Percentiles rank a stretch among this genome's conserved stretches.
phyloP scores from a whole-genome alignment of 1,139 yeast genomes.

The Hansenula lynferdii region DNA sequence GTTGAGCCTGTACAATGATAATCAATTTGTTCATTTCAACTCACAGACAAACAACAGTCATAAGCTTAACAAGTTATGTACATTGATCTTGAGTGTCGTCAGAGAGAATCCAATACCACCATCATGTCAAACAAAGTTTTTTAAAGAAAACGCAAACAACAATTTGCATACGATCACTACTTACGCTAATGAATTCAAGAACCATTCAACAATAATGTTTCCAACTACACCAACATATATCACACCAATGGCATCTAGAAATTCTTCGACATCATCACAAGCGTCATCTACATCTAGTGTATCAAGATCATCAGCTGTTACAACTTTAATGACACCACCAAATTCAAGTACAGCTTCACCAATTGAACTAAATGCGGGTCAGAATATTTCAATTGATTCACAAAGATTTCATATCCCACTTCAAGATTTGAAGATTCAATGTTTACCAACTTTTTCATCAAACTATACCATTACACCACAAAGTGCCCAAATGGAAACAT shows the following conservation, averaged over 20 bases:
- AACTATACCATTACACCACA: not conserved
- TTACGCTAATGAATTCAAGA: slow-evolving; percentile 13
- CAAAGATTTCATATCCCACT: not conserved
- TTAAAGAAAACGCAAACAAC: slow-evolving; percentile 7
- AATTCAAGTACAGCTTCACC: slow-evolving; percentile 23
- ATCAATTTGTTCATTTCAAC: slow-evolving; percentile 5
- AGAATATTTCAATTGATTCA: slow-evolving; percentile 1
- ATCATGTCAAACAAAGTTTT: slow-evolving; percentile 18
- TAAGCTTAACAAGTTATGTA: slow-evolving; percentile 6
- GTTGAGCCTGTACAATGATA: slow-evolving; percentile 9
- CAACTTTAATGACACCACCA: slow-evolving; percentile 20
- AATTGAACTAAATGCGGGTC: slow-evolving; percentile 8
- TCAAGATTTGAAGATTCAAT: slow-evolving; percentile 1
- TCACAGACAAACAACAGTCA: slow-evolving; percentile 3
- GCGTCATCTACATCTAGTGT: too few species aligned
- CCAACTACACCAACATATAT: slow-evolving; percentile 5
- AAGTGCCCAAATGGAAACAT: not conserved
- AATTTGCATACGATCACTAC: slow-evolving; percentile 7
- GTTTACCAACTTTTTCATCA: slow-evolving; percentile 2
- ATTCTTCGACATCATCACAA: slow-evolving; percentile 5
- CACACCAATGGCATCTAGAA: slow-evolving; percentile 5
- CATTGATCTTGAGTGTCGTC: slow-evolving; percentile 7
- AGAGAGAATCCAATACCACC: slow-evolving; percentile 11
- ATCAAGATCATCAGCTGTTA: slow-evolving; percentile 6
- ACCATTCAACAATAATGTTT: slow-evolving; percentile 5